Conservation (phyloP, 2,329 filamentous ascomycete species). For the Calonectria fujianensis region DNA sequence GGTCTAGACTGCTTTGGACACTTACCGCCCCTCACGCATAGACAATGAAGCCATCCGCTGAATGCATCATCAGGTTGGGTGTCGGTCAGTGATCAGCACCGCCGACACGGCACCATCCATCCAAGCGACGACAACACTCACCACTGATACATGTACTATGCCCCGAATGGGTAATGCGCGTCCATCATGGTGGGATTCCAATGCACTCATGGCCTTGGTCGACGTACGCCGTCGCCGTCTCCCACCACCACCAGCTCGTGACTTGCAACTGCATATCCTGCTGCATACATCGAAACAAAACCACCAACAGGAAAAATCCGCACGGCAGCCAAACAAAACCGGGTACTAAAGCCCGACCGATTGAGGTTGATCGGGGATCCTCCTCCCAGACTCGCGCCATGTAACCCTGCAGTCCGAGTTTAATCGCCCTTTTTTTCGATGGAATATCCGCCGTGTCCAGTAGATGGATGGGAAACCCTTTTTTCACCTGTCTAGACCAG, state of each 20-base stretch:
- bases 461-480: slow-evolving; percentile 20
- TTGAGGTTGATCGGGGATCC: slow-evolving; percentile 31
- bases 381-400: slow-evolving; percentile 31
- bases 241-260: slow-evolving; percentile 17
- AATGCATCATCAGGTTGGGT: slow-evolving; percentile 29
- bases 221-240: not conserved
- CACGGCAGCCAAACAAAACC: not conserved
- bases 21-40: slow-evolving; percentile 8
- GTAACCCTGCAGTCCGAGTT: slow-evolving; percentile 39
- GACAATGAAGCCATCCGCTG: slow-evolving; percentile 17
- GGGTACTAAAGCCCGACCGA: not conserved
- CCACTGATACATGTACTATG: slow-evolving; percentile 17
- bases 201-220: slow-evolving; percentile 25
- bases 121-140: not conserved
- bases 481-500: not conserved
- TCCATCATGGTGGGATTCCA: slow-evolving; percentile 25
- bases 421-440: slow-evolving; percentile 21
- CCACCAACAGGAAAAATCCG: not conserved
- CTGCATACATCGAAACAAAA: slow-evolving; percentile 29
- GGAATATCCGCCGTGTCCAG: slow-evolving; percentile 15
- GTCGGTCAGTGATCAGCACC: slow-evolving; percentile 17
- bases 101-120: not conserved
- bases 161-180: not conserved
- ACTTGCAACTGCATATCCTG: slow-evolving; percentile 12
- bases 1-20: slow-evolving; percentile 13